Conservation (phyloP, 805 yeast species). For the Torulaspora delbrueckii region DNA sequence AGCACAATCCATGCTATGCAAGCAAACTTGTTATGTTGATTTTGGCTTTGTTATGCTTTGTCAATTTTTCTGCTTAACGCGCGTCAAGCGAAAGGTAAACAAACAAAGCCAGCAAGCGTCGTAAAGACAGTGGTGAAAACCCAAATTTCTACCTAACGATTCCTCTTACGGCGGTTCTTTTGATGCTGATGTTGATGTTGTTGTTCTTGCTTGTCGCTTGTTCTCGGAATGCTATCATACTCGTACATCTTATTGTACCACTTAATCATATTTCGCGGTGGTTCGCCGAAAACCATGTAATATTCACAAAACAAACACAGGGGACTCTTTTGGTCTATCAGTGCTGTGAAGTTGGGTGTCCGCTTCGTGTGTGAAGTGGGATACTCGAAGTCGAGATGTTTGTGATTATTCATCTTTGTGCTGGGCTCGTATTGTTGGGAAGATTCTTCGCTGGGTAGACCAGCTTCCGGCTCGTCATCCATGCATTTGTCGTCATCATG, state of each 20-base stretch:
- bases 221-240: constrained; percentile 20
- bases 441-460: not conserved
- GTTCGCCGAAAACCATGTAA: constrained; percentile 46
- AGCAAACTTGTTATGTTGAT: not conserved
- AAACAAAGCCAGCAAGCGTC: constrained; percentile 10
- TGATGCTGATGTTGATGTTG: constrained; percentile 14
- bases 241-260: constrained; percentile 41
- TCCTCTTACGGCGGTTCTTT: constrained; percentile 20
- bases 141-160: constrained; percentile 8
- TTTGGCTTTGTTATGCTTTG: not conserved
- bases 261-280: constrained; percentile 47
- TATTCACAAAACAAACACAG: constrained; percentile 51
- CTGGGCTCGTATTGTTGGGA: not conserved
- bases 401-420: not conserved
- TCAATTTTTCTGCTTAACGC: not conserved
- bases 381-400: constrained; percentile 18
- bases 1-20: not conserved
- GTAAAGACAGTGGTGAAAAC: not conserved
- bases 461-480: not conserved
- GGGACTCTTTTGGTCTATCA: constrained; percentile 22
- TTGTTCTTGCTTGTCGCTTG: constrained; percentile 7
- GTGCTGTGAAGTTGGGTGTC: constrained; percentile 26
- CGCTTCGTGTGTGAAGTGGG: constrained; percentile 3
- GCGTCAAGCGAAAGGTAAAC: constrained; percentile 9
- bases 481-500: not conserved